Evolutionary conservation across 495 filamentous ascomycete genomes (phyloP), one percentile per base, ranked within the genome.

Genomic region (Penicillium riverlandense): DNA sequence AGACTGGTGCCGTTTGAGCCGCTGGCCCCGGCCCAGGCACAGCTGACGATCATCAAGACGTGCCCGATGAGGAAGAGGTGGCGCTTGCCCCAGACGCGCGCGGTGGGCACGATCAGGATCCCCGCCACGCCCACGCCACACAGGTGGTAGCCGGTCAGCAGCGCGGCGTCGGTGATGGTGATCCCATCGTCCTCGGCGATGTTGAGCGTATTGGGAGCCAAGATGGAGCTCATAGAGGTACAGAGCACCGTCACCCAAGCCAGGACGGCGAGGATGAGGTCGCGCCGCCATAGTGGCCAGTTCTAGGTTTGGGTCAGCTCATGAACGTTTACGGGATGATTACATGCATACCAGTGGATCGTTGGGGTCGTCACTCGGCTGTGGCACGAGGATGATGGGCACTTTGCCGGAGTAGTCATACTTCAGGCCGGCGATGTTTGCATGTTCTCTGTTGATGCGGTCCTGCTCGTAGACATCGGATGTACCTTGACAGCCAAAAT

Each of bases 31-130:
- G 78, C 88, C 90, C 90, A 96, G 2, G 76, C 75, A 45, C 79
- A 79, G 37, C 84, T 85, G 16, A 74, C 59, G 22, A 91, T 74
- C 50, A 95, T 71, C 47, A 95, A 69, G 12, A 88, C 35, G 14
- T 84, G 83, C 1, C 86, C 90, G n/a, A 89, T 54, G 15, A 96
- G 53, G 62, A 91, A 96, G 6, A 86, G 61, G 70, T 96, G 90
- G 12, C 90, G 75, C 61, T 95, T 96, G 27, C 90, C 90, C 85
- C 86, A 95, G 50, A 96, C 79, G 40, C 89, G 76, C n/a, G 88
- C 87, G 1, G 84, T 85, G 0, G 90, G 85, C 7, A 96, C 90
- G 55, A 90, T 86, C 16, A 95, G 62, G 52, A 91, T 78, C 8
- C 85, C 88, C 7, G 86, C 83, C 13, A 88, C 65, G 28, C 87